A percentile compares a stretch with the other conserved stretches of the same genome.
These are phyloP conservation scores for Xylaria digitata DNA, from an alignment of 2,329 filamentous ascomycete genomes.

Conservation along the genomic window DNA sequence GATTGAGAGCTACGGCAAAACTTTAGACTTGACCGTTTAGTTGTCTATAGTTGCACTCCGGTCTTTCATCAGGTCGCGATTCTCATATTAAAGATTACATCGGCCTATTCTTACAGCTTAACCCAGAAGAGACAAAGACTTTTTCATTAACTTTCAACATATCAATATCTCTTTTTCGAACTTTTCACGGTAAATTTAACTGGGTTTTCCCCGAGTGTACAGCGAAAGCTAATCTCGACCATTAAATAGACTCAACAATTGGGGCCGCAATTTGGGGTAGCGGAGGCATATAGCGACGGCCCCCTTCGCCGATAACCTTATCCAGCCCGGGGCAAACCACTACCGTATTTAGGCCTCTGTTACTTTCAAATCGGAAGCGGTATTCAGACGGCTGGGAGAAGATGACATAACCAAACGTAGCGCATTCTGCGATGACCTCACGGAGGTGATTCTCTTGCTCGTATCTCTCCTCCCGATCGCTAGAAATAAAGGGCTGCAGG, in stretches of 20 bases:
- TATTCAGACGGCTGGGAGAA: conserved; percentile 58
- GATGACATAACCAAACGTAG: conserved; percentile 56
- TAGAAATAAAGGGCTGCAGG: conserved; percentile 50
- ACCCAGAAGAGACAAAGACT: no score
- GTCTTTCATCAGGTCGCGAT: no score
- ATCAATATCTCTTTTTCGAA: no score
- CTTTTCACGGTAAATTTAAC: no score
- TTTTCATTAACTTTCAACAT: no score
- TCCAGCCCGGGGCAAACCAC: conserved; percentile 45
- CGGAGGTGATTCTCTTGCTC: conserved; percentile 55
- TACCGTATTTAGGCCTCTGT: conserved; percentile 30
- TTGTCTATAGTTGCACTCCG: no score
- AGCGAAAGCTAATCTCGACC: no score
- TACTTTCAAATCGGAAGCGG: conserved; percentile 44
- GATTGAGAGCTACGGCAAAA: not conserved
- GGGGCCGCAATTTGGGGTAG: conserved; percentile 37
- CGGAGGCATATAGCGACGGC: conserved; percentile 35
- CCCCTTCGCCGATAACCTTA: conserved; percentile 43
- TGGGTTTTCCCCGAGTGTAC: no score
- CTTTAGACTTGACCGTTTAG: not conserved
- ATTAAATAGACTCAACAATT: conserved; percentile 37
- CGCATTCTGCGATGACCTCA: conserved; percentile 54
- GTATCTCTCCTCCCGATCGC: conserved; percentile 43
- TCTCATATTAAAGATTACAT: no score
- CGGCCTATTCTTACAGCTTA: no score